A percentile compares a stretch with the other conserved stretches of the same genome.
Conservation (phyloP, 2,329 filamentous ascomycete species). For the Verticillium tricorpus region DNA sequence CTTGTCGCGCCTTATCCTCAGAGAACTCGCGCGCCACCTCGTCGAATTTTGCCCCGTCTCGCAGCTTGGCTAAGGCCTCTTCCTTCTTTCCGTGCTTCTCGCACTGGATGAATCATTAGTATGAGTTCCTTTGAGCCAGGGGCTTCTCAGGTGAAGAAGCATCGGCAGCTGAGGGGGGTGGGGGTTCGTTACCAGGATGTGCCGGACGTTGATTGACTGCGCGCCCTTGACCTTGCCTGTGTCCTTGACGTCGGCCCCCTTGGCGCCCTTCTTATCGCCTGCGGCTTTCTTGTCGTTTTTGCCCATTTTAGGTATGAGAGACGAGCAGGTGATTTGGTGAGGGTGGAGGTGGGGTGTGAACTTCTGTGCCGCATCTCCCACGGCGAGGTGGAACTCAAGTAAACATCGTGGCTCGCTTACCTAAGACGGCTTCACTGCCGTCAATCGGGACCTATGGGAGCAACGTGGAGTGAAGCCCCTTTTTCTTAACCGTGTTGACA, state of each 20-base stretch:
- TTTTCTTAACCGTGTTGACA: too few relatives aligned
- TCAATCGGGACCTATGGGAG: too few relatives aligned
- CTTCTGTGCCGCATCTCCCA: too few relatives aligned
- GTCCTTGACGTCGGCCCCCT: slow-evolving; percentile 30
- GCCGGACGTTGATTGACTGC: slow-evolving; percentile 67
- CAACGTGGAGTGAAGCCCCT: too few relatives aligned
- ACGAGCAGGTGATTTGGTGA: too few relatives aligned
- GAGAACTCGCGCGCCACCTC: slow-evolving; percentile 68
- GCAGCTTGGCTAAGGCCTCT: slow-evolving; percentile 65
- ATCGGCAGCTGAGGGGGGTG: neutral
- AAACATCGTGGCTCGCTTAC: too few relatives aligned
- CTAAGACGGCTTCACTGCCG: too few relatives aligned
- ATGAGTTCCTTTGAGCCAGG: neutral
- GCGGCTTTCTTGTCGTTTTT: slow-evolving; percentile 34
- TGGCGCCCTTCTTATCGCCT: slow-evolving; percentile 31
- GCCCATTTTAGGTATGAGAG: slow-evolving; percentile 20
- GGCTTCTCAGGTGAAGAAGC: too few relatives aligned
- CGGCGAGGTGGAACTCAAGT: too few relatives aligned
- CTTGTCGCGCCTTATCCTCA: slow-evolving; percentile 71
- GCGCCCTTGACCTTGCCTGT: slow-evolving; percentile 52
- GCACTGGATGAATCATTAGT: slow-evolving; percentile 39
- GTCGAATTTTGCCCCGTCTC: slow-evolving; percentile 66
- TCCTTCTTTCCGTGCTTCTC: slow-evolving; percentile 76
- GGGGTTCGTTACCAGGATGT: slow-evolving; percentile 52
- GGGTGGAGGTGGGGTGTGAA: too few relatives aligned